Evolutionary conservation across 1,284 basidiomycete genomes (phyloP).

Genomic region (Moniliella sp.): DNA sequence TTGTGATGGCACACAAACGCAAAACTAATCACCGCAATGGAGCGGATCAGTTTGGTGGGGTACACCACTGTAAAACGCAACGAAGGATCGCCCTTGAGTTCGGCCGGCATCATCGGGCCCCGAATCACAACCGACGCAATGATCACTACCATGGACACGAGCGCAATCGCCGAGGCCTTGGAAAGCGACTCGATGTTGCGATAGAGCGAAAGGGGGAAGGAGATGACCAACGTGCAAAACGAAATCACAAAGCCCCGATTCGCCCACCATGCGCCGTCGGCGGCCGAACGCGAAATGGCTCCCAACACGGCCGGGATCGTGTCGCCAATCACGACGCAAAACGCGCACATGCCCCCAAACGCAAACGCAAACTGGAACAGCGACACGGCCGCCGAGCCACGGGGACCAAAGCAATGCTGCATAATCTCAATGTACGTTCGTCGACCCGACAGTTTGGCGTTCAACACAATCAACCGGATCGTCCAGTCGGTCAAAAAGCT

Average conservation of each 20-base stretch:
- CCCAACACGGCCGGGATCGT: conserved; percentile 79
- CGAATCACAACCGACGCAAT: conserved; percentile 66
- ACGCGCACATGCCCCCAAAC: conserved; percentile 54
- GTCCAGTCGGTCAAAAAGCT: conserved; percentile 89
- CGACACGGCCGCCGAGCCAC: conserved; percentile 53
- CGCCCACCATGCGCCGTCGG: conserved; percentile 49
- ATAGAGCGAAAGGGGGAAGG: conserved; percentile 82
- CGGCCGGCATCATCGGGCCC: conserved; percentile 56
- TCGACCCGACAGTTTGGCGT: conserved; percentile 80
- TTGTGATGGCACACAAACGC: conserved; percentile 34
- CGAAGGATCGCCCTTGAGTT: conserved; percentile 48
- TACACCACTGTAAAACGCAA: conserved; percentile 60
- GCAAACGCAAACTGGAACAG: conserved; percentile 96
- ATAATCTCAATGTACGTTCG: conserved; percentile 89
- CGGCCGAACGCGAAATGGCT: conserved; percentile 58
- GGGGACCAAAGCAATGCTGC: conserved; percentile 70
- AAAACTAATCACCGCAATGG: conserved; percentile 31
- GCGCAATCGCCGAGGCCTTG: conserved; percentile 58
- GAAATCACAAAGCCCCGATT: conserved; percentile 59
- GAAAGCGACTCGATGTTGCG: conserved; percentile 92
- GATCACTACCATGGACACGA: conserved; percentile 76
- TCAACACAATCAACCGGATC: conserved; percentile 68
- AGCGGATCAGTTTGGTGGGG: conserved; percentile 37
- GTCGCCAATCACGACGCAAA: conserved; percentile 45
- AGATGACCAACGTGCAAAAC: conserved; percentile 40